Conservation (phyloP, 805 yeast species). For the Nakazawaea ernobii region DNA sequence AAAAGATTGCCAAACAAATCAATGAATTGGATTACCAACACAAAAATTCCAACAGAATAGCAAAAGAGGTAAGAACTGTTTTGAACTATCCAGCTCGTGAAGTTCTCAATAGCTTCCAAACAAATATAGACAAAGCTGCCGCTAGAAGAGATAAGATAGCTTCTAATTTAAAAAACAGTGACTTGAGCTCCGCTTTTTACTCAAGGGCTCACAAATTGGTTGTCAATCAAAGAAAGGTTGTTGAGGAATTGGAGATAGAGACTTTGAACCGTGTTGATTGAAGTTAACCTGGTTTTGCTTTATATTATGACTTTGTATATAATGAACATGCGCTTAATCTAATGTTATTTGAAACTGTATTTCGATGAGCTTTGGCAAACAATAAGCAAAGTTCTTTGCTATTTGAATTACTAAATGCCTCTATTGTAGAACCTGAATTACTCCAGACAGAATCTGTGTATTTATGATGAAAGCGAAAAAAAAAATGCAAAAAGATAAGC, state of each 20-base stretch:
- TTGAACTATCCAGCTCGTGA: conserved; percentile 78
- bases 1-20: conserved; percentile 60
- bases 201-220: conserved; percentile 40
- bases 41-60: conserved; percentile 67
- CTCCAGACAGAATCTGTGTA: neutral
- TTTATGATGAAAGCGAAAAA: neutral
- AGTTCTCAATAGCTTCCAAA: conserved; percentile 64
- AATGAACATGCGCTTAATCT: neutral
- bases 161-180: conserved; percentile 47
- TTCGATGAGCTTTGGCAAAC: neutral
- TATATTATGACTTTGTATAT: neutral
- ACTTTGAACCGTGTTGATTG: conserved; percentile 34
- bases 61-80: conserved; percentile 79
- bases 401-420: too few species aligned
- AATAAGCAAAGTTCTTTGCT: neutral
- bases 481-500: conserved; percentile 4
- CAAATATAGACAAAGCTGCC: conserved; percentile 55
- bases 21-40: conserved; percentile 72
- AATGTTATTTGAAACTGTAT: too few species aligned
- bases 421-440: too few species aligned
- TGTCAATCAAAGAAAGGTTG: conserved; percentile 32
- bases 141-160: conserved; percentile 52
- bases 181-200: conserved; percentile 51
- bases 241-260: conserved; percentile 40
- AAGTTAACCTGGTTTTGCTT: neutral